These are phyloP conservation scores for Clarireedia sp. DNA, from an alignment of 2,329 filamentous ascomycete species.

Conservation along the genomic window DNA sequence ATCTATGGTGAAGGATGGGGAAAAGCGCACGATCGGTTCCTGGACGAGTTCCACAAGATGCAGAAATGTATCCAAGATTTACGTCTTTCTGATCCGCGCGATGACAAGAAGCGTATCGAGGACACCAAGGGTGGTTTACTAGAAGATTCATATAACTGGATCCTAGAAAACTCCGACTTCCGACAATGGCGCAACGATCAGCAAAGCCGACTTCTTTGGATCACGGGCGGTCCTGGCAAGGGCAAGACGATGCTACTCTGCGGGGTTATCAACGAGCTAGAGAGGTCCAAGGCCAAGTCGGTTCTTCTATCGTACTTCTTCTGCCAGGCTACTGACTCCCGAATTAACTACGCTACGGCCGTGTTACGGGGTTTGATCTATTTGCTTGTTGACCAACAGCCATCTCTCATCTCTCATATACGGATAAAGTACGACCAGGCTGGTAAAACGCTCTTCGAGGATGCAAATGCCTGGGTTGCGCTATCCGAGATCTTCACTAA, in stretches of 20 bases:
- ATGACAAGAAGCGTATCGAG: not conserved
- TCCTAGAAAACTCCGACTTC: not conserved
- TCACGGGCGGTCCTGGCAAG: slow-evolving; percentile 1
- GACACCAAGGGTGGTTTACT: not conserved
- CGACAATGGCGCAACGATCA: not conserved
- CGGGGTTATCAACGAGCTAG: not conserved
- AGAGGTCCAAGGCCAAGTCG: not conserved
- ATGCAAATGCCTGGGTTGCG: not conserved
- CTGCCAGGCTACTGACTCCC: not conserved
- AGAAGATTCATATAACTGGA: not conserved
- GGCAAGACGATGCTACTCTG: slow-evolving; percentile 5
- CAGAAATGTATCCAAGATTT: too few species aligned
- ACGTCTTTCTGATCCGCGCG: not conserved
- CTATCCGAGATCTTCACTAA: not conserved
- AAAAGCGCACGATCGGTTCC: too few species aligned
- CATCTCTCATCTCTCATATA: not conserved
- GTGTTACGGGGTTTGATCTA: slow-evolving; percentile 2
- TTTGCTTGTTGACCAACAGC: slow-evolving; percentile 2
- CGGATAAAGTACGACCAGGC: not conserved
- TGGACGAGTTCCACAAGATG: too few species aligned
- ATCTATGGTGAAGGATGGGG: too few species aligned
- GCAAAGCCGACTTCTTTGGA: not conserved
- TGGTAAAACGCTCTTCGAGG: not conserved
- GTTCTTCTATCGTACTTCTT: not conserved
- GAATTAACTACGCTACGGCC: not conserved